Evolutionary conservation across 768 basidiomycete species (phyloP).

Genomic region (Filobasidium wieringae): DNA sequence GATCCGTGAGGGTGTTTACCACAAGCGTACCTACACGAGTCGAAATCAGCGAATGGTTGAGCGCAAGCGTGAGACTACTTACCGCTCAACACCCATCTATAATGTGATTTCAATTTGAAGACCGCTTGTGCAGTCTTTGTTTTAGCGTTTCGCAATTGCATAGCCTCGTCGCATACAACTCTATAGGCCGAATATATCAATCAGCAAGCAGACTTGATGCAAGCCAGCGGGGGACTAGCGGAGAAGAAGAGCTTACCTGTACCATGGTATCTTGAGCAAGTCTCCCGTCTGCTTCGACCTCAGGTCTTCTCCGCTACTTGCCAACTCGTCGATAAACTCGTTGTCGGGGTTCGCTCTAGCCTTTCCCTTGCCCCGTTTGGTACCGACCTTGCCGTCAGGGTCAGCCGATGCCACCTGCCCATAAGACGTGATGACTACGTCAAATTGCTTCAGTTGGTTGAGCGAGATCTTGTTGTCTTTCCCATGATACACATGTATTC

Average conservation of each 20-base stretch:
- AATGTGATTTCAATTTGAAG: constrained; percentile 45
- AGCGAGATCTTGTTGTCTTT: constrained; percentile 42
- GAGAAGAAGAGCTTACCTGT: no score
- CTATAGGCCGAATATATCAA: no score
- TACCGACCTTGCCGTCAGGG: background rate
- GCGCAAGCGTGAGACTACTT: background rate
- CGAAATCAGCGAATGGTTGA: background rate
- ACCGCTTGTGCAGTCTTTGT: constrained; percentile 50
- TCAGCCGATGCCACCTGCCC: background rate
- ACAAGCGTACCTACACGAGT: constrained; percentile 49
- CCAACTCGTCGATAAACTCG: constrained; percentile 17
- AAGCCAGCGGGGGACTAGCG: no score
- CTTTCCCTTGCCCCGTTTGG: no score
- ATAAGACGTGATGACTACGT: constrained; percentile 54
- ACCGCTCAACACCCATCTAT: constrained; percentile 54
- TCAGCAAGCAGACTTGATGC: no score
- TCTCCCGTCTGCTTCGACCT: constrained; percentile 45
- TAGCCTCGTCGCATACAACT: constrained; percentile 60
- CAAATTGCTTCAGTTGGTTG: constrained; percentile 48
- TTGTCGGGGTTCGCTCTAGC: constrained; percentile 8
- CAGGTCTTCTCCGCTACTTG: constrained; percentile 20
- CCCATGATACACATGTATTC: constrained; percentile 57
- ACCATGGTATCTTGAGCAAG: constrained; percentile 53
- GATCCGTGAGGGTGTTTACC: constrained; percentile 52
- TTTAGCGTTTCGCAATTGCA: constrained; percentile 40